Base-by-base conservation (phyloP, 2,329 filamentous ascomycete genomes). In the Claviceps citrina region DNA sequence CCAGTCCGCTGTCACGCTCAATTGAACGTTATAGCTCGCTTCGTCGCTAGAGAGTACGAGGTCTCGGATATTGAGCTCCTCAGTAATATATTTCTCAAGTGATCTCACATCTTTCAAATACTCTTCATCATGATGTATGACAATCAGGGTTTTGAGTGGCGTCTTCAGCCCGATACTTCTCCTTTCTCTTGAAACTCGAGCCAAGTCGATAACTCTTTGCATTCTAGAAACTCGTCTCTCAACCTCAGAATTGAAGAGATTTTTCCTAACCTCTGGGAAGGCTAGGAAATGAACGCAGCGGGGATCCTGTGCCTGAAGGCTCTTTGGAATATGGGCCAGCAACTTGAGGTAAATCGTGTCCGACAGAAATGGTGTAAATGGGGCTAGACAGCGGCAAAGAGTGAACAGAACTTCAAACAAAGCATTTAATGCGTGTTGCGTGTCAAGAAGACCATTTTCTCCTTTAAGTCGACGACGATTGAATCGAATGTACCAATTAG, bases 401-500 rank as follows among this genome's bases (percentile, higher is more conserved):
- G 86, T 95, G 63, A 80, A 95, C 18, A 96, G 68, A 41, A 95
- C 84, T 62, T 95, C 86, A 52, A 93, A 95, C 7, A 96, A 73
- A 2, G 91, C 89, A 62, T 96, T 94, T 40, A 98, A 69, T 0
- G 89, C 91, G 54, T 93, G 84, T 38, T 81, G 67, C 9, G 91
- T 95, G 56, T 96, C 91, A 12, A 87, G 73, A 19, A 84, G 62
- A 15, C 86, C 85, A 47, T 84, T 78, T 56, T 93, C 86, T 32
- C 87, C 87, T 75, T 94, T 95, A 49, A 94, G 69, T 40, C 87
- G 77, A 59, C 83, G 83, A 40, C 87, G 75, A 67, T 95, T 95
- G 67, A 94, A 93, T 45, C 86, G 76, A 58, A 95, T 95, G 63
- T 95, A 95, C 87, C 87, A 95, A 62, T 96, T 96, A n/a, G 87